Evolutionary conservation across 1,284 basidiomycete species (phyloP), one percentile per base, ranked within the genome.

Genomic region (Pseudozyma hubeiensis): DNA sequence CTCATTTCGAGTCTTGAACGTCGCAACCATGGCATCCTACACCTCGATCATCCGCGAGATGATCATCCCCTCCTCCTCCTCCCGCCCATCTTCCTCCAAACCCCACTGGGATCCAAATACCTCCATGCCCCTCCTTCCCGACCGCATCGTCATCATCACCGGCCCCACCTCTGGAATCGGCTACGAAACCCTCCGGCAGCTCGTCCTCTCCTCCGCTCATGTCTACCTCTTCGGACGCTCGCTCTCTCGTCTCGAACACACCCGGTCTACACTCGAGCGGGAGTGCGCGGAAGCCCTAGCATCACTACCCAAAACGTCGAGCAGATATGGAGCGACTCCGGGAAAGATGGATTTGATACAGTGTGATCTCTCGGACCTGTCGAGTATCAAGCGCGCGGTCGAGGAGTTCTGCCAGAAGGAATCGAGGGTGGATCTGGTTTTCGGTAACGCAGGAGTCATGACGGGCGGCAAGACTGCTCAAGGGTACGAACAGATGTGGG

Each of bases 111-210:
- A 66, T 16, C 64, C 69, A 0, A 39, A 34, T 29, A 34, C 9
- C 0, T 49, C 59, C n/a, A 73, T 73, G 70, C 56, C 53, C 3
- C 17, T 48, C 4, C 70, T 76, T 4, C 17, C 24, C 4, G 74
- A 72, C 37, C 68, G 67, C 6, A 63, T 82, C 24, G 68, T 66
- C 14, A 57, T 83, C 50, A 58, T 83, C 10, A 83, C 80, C 7
- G 81, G 81, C 10, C 80, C 77, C 6, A 81, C 80, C 10, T 59
- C 77, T 7, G 81, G 80, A 0, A 77, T 80, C 16, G 79, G 81
- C 4, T 79, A 62, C 48, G 70, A 79, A 35, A 79, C 81, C 1
- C 60, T 77, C 4, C 64, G 53, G 0, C 63, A 72, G 44, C 63
- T 82, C 19, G 53, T 79, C 30, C 53, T 63, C 17, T 67, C 75